Evolutionary conservation across 2,329 filamentous ascomycete species (phyloP).

Genomic region (Akanthomyces muscarius): DNA sequence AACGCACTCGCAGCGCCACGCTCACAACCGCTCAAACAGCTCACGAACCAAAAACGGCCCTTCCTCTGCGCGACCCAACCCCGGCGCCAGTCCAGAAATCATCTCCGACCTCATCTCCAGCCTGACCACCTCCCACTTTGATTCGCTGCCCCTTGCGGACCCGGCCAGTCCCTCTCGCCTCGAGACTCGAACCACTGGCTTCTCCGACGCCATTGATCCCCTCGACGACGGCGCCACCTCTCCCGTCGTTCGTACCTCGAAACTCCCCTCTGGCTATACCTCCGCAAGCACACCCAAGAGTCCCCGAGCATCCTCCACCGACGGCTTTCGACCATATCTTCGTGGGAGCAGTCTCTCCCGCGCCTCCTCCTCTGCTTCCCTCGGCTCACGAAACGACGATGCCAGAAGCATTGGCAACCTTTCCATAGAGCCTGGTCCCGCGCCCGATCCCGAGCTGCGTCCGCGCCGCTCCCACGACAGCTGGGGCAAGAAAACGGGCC

Average conservation of each 20-base stretch:
- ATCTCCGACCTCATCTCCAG: constrained; percentile 68
- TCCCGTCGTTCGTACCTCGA: constrained; percentile 76
- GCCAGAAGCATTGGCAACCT: constrained; percentile 60
- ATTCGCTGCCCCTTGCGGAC: constrained; percentile 46
- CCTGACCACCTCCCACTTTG: constrained; percentile 67
- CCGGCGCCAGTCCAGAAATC: constrained; percentile 61
- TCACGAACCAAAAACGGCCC: constrained; percentile 20
- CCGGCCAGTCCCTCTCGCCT: constrained; percentile 30
- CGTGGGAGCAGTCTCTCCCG: constrained; percentile 44
- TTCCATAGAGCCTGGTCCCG: constrained; percentile 56
- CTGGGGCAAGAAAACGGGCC: constrained; percentile 55
- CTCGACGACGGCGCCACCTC: constrained; percentile 59
- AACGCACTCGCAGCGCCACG: constrained; percentile 8
- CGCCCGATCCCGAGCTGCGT: constrained; percentile 46
- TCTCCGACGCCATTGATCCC: constrained; percentile 45
- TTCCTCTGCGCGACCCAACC: constrained; percentile 23
- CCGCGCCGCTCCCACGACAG: constrained; percentile 56
- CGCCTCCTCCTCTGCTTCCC: constrained; percentile 56
- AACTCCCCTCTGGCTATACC: constrained; percentile 73
- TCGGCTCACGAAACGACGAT: constrained; percentile 54
- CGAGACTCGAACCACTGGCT: not conserved
- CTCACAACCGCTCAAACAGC: constrained; percentile 6
- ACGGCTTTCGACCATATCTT: constrained; percentile 50
- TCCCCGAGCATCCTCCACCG: constrained; percentile 44
- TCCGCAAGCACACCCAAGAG: constrained; percentile 44